phyloP scores from a whole-genome alignment of 2,329 filamentous ascomycete genomes.

The Domatiomyces globalis region DNA sequence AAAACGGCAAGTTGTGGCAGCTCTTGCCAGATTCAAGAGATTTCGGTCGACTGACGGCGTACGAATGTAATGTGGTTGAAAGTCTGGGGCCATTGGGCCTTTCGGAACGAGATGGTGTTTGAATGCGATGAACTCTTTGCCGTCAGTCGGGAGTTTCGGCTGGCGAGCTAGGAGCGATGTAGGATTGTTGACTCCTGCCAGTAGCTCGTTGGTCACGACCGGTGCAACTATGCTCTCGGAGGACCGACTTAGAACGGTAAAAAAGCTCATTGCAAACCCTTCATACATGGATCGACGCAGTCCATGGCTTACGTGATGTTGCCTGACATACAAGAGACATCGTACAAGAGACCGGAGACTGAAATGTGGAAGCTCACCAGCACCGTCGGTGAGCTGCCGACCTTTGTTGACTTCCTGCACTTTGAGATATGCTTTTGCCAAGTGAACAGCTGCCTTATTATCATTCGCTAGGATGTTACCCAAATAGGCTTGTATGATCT shows the following conservation, averaged over 20 bases:
- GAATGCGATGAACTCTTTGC: conserved; percentile 65
- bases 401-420: conserved; percentile 69
- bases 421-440: conserved; percentile 74
- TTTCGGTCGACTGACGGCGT: conserved; percentile 93
- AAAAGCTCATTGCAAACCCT: conserved; percentile 95
- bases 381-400: conserved; percentile 81
- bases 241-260: conserved; percentile 70
- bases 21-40: conserved; percentile 82
- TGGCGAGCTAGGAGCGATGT: conserved; percentile 63
- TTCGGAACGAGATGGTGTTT: conserved; percentile 83
- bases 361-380: conserved; percentile 91
- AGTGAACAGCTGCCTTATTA: conserved; percentile 60
- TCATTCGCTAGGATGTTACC: conserved; percentile 57
- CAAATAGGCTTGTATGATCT: conserved; percentile 79
- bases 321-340: conserved; percentile 72
- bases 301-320: conserved; percentile 71
- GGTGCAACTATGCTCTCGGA: conserved; percentile 70
- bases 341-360: conserved; percentile 87
- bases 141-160: conserved; percentile 63
- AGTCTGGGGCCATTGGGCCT: conserved; percentile 51
- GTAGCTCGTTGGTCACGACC: conserved; percentile 65
- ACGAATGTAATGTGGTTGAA: conserved; percentile 84
- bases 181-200: conserved; percentile 54
- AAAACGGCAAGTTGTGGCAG: conserved; percentile 80
- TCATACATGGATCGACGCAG: conserved; percentile 78